Evolutionary conservation across 2,329 filamentous ascomycete genomes (phyloP).

Genomic region (Colletotrichum tropicicola): DNA sequence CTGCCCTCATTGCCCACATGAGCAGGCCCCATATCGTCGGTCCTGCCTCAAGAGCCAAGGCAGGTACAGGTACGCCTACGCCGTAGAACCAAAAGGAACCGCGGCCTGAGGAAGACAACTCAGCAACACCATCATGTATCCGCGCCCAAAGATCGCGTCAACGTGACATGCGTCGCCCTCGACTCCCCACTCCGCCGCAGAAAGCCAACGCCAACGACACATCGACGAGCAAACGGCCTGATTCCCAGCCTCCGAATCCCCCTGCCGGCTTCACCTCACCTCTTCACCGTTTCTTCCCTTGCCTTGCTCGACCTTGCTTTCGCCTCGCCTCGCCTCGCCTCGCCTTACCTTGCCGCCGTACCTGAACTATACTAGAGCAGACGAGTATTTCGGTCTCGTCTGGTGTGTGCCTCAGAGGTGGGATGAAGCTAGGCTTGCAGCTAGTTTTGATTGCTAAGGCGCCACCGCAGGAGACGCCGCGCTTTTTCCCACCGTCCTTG

Average conservation of each 20-base stretch:
- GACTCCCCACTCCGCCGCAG: slow-evolving; percentile 16
- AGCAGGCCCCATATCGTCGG: no score
- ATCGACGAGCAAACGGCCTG: background rate
- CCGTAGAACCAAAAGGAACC: background rate
- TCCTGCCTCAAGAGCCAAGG: no score
- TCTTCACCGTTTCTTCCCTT: slow-evolving; percentile 18
- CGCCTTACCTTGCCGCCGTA: background rate
- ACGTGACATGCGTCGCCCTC: slow-evolving; percentile 3
- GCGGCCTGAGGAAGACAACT: slow-evolving; percentile 4
- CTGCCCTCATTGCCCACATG: no score
- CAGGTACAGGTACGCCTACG: no score
- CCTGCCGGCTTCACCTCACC: slow-evolving; percentile 5
- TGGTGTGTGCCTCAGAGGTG: slow-evolving; percentile 23
- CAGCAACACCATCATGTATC: slow-evolving; percentile 16
- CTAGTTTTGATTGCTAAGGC: slow-evolving; percentile 23
- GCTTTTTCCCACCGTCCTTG: slow-evolving; percentile 3
- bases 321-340: background rate
- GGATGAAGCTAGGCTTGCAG: slow-evolving; percentile 24
- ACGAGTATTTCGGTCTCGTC: slow-evolving; percentile 5
- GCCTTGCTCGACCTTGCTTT: background rate
- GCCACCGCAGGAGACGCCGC: slow-evolving; percentile 10
- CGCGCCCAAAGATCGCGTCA: slow-evolving; percentile 14
- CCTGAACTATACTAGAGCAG: slow-evolving; percentile 2
- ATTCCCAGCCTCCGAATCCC: slow-evolving; percentile 14
- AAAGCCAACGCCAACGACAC: slow-evolving; percentile 5